Percentiles rank a stretch among this genome's conserved stretches.
Conservation (phyloP, 352 stramenopile genomes). For the Pythium oligandrum region DNA sequence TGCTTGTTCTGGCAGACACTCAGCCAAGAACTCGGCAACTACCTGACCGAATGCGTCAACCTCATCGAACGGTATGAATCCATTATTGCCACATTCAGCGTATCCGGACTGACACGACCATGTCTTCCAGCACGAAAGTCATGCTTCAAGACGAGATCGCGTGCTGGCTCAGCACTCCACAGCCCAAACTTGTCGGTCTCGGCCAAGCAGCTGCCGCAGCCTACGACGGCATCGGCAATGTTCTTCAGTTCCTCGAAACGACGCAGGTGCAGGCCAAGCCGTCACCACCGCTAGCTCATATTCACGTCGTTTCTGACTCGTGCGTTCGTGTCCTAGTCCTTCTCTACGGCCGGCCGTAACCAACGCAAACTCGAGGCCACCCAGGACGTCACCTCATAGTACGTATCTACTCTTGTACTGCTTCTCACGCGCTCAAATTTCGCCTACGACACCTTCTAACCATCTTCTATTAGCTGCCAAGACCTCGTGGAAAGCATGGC, state of each 20-base stretch:
- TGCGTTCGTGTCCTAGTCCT: constrained; percentile 6
- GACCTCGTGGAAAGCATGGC: constrained; percentile 27
- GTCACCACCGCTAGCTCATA: no score
- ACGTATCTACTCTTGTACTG: constrained; percentile 4
- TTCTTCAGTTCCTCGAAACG: constrained; percentile 33
- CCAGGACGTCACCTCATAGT: constrained; percentile 31
- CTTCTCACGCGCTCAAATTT: no score
- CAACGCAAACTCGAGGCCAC: constrained; percentile 18
- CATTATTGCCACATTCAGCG: not conserved
- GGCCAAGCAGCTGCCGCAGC: constrained; percentile 19
- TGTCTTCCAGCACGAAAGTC: constrained; percentile 15
- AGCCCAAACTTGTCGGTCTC: constrained; percentile 23
- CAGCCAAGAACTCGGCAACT: constrained; percentile 22
- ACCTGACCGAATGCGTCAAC: constrained; percentile 20
- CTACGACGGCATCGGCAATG: constrained; percentile 25
- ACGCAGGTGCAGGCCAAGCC: constrained; percentile 18
- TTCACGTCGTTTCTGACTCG: no score
- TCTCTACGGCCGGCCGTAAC: constrained; percentile 11
- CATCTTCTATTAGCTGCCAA: constrained; percentile 20
- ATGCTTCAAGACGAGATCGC: constrained; percentile 30
- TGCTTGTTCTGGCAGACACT: constrained; percentile 9
- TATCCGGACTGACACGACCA: no score
- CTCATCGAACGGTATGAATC: constrained; percentile 26
- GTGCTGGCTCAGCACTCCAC: constrained; percentile 14
- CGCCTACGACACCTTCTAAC: no score